These are phyloP conservation scores for Echinosophora koreensis DNA, from an alignment of 306 rosid species.

Conservation along the genomic window DNA sequence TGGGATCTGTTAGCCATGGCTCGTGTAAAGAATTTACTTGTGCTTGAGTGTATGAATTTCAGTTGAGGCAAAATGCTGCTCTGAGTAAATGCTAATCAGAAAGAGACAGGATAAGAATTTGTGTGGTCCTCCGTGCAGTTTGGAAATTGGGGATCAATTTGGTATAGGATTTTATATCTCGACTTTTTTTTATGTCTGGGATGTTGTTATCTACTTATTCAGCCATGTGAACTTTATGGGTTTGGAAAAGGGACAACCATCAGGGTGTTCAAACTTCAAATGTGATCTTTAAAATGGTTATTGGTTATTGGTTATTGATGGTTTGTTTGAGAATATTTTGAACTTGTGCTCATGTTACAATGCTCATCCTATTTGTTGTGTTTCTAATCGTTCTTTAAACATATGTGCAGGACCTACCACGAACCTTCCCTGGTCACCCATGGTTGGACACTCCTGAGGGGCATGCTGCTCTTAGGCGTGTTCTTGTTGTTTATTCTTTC, in stretches of 20 bases:
- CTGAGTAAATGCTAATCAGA: constrained; percentile 33
- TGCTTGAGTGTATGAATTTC: constrained; percentile 1
- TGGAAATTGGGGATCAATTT: constrained; percentile 30
- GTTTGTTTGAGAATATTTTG: constrained; percentile 29
- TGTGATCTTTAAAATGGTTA: constrained; percentile 18
- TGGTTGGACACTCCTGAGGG: constrained; percentile 99
- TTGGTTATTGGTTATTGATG: constrained; percentile 24
- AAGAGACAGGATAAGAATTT: constrained; percentile 20
- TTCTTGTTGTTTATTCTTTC: constrained; percentile 97
- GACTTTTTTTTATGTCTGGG: neutral
- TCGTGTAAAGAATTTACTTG: constrained; percentile 14
- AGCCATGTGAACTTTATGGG: constrained; percentile 31
- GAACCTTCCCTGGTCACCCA: constrained; percentile 97
- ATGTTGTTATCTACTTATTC: constrained; percentile 17
- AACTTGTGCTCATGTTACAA: neutral
- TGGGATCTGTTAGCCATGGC: constrained; percentile 33
- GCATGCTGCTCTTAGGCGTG: constrained; percentile 93
- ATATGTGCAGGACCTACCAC: constrained; percentile 80
- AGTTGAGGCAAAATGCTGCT: constrained; percentile 24
- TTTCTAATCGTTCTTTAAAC: constrained; percentile 14
- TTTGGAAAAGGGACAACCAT: constrained; percentile 29
- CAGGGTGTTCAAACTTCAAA: neutral
- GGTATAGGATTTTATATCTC: neutral
- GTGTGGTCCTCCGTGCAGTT: constrained; percentile 15
- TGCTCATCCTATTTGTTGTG: neutral